Evolutionary conservation across 1,139 yeast genomes (phyloP).

Genomic region (Diutina pseudorugosa): DNA sequence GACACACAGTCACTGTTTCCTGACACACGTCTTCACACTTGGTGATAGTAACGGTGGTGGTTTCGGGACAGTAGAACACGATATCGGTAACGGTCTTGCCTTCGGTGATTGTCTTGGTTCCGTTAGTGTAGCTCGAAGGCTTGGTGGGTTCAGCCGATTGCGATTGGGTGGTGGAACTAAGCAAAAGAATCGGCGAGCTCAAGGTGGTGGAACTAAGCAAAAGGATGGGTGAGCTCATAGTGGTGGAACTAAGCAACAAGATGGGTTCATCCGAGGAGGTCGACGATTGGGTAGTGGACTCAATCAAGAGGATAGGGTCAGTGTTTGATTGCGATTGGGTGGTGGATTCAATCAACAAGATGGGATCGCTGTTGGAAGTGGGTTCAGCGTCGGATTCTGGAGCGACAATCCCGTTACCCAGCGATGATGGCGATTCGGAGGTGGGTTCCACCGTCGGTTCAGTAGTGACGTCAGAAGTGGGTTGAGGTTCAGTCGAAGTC

Average conservation of each 20-base stretch:
- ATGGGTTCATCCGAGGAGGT: too few relatives aligned
- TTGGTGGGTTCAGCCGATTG: too few relatives aligned
- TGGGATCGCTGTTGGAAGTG: too few relatives aligned
- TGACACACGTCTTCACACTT: neutral
- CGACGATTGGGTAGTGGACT: too few relatives aligned
- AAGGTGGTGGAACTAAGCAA: neutral
- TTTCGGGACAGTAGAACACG: slow-evolving; percentile 4
- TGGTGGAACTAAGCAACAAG: neutral
- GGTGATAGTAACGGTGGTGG: slow-evolving; percentile 2
- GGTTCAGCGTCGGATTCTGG: too few relatives aligned
- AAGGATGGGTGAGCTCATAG: neutral
- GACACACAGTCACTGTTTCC: neutral
- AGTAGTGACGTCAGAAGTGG: neutral
- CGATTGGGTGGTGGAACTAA: too few relatives aligned
- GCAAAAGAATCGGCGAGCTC: neutral
- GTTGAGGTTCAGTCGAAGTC: neutral
- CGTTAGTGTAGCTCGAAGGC: neutral
- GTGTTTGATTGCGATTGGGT: neutral
- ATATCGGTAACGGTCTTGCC: slow-evolving; percentile 4
- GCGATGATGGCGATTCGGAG: neutral
- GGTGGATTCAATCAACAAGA: too few relatives aligned
- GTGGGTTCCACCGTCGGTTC: neutral
- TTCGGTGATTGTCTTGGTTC: neutral
- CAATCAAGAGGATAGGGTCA: too few relatives aligned
- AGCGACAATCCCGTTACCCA: too few relatives aligned